A percentile compares a stretch with the other conserved stretches of the same genome.
Evolutionary conservation across 768 basidiomycete genomes (phyloP).

Genomic region (Pleurotus giganteus): DNA sequence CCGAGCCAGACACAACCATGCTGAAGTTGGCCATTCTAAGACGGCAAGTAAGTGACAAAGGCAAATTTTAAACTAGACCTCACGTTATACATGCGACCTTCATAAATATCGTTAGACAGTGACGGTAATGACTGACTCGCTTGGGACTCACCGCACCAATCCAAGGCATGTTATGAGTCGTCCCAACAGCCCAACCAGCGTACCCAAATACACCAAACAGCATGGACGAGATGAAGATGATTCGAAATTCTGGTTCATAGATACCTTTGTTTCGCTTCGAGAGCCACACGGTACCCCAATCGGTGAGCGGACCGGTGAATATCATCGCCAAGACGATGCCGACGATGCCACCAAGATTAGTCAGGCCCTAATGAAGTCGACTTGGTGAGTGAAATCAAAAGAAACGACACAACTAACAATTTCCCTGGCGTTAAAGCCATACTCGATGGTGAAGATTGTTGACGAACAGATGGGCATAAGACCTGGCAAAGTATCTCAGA

Average conservation of each 20-base stretch:
- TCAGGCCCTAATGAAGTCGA: slow-evolving; percentile 26
- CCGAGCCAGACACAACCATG: slow-evolving; percentile 39
- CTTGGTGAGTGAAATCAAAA: not conserved
- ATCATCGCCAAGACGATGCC: slow-evolving; percentile 37
- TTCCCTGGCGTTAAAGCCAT: slow-evolving; percentile 38
- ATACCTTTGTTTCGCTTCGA: slow-evolving; percentile 41
- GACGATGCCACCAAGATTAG: slow-evolving; percentile 41
- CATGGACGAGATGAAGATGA: slow-evolving; percentile 40
- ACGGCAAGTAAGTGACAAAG: not conserved
- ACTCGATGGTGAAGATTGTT: slow-evolving; percentile 43
- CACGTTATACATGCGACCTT: slow-evolving; percentile 8
- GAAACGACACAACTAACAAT: slow-evolving; percentile 23
- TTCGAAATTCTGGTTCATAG: slow-evolving; percentile 46
- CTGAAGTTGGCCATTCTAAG: slow-evolving; percentile 42
- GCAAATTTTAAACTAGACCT: not conserved
- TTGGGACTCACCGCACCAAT: slow-evolving; percentile 40
- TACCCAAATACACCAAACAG: slow-evolving; percentile 44
- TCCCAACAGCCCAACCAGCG: slow-evolving; percentile 43
- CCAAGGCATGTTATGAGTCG: slow-evolving; percentile 41
- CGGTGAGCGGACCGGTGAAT: slow-evolving; percentile 37
- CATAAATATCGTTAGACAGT: not conserved
- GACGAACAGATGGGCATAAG: slow-evolving; percentile 42
- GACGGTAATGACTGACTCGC: slow-evolving; percentile 16
- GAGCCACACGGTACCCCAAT: slow-evolving; percentile 41
- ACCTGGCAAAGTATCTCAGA: slow-evolving; percentile 24